A percentile compares a stretch with the other conserved stretches of the same genome.
These are phyloP conservation scores for Teratosphaeria viscida DNA, from an alignment of 2,329 filamentous ascomycete genomes.

Conservation along the genomic window DNA sequence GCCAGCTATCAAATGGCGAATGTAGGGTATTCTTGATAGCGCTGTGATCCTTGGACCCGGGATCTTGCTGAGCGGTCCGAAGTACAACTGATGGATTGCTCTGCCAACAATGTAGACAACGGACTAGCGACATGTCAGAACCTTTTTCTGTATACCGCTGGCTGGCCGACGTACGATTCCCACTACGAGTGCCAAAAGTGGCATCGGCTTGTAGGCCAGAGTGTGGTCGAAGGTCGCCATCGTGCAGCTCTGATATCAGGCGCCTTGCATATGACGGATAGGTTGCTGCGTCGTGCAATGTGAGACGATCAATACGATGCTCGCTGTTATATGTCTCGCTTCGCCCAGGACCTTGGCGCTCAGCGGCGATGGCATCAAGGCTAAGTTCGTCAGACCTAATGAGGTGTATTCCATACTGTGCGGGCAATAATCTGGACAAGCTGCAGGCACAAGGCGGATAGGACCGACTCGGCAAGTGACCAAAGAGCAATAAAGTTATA, in stretches of 20 bases:
- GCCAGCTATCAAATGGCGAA: constrained; percentile 14
- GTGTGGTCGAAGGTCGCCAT: neutral
- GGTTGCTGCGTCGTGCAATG: neutral
- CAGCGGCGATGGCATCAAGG: too few species aligned
- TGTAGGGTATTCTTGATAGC: constrained; percentile 15
- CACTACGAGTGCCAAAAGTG: neutral
- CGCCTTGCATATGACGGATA: too few species aligned
- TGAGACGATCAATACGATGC: neutral
- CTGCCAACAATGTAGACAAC: neutral
- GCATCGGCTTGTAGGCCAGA: neutral
- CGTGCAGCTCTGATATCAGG: neutral
- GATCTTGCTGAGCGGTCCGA: constrained; percentile 34
- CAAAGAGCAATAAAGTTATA: neutral
- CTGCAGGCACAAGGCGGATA: neutral
- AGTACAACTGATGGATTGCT: constrained; percentile 20
- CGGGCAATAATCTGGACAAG: neutral
- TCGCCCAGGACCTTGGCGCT: neutral
- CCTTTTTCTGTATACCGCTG: neutral
- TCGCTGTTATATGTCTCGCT: neutral
- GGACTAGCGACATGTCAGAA: neutral
- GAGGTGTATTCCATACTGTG: too few species aligned
- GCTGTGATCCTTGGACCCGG: constrained; percentile 31
- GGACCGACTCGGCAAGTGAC: neutral
- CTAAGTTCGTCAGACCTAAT: neutral
- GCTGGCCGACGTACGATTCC: neutral